These are phyloP conservation scores for Ogataea methylovora DNA, from an alignment of 805 yeast species.

Conservation along the genomic window DNA sequence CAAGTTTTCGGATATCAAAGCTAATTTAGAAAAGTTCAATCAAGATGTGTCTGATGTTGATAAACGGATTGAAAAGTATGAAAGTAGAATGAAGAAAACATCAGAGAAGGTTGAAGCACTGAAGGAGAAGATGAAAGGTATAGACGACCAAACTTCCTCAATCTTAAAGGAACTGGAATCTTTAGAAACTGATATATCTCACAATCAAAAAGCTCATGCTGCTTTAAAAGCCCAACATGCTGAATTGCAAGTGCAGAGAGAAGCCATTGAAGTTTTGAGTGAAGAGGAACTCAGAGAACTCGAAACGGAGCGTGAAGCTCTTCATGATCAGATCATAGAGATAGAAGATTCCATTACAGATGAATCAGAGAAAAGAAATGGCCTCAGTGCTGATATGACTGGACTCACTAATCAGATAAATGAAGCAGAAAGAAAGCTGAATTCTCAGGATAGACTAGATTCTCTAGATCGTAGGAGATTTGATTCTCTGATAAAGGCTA, in stretches of 20 bases:
- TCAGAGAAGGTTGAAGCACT: too few species aligned
- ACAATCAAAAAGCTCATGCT: conserved; percentile 5
- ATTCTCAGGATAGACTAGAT: conserved; percentile 44
- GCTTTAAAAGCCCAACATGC: not conserved
- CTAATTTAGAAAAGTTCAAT: conserved; percentile 5
- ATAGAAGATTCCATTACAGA: conserved; percentile 11
- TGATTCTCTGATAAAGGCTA: conserved; percentile 26
- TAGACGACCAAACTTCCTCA: too few species aligned
- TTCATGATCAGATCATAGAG: conserved; percentile 15
- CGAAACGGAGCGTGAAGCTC: conserved; percentile 16
- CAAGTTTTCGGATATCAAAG: conserved; percentile 14
- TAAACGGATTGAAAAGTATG: too few species aligned
- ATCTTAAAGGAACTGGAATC: conserved; percentile 21
- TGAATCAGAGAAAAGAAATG: conserved; percentile 8
- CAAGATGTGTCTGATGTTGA: too few species aligned
- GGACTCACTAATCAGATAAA: conserved; percentile 11
- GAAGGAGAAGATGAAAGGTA: too few species aligned
- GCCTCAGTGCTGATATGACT: conserved; percentile 9
- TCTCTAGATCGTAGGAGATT: conserved; percentile 30
- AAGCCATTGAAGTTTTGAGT: conserved; percentile 6
- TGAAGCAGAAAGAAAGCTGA: conserved; percentile 15
- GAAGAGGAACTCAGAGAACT: conserved; percentile 15
- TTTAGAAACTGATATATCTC: conserved; percentile 20
- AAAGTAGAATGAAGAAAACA: too few species aligned
- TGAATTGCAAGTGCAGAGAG: conserved; percentile 3